A percentile compares a stretch with the other conserved stretches of the same genome.
Conservation (phyloP, 768 basidiomycete species). For the Boletus sp. region DNA sequence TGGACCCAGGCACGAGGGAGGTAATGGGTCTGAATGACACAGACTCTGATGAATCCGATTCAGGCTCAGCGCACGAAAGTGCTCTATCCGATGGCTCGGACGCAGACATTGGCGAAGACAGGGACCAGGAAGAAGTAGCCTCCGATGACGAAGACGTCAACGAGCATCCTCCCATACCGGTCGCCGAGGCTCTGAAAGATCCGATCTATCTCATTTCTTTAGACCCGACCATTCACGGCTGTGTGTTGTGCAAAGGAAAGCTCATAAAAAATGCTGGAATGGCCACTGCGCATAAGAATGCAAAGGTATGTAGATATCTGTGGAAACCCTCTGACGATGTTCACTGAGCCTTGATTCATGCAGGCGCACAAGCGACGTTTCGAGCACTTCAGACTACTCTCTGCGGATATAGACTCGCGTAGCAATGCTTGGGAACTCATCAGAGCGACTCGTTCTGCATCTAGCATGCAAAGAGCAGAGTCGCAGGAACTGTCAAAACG, state of each 20-base stretch:
- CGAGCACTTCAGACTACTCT: constrained; percentile 45
- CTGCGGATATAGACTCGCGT: constrained; percentile 38
- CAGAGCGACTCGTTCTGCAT: constrained; percentile 9
- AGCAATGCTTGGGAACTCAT: constrained; percentile 48
- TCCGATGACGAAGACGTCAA: constrained; percentile 22
- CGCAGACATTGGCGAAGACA: constrained; percentile 18
- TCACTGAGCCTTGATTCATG: not conserved
- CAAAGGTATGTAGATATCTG: constrained; percentile 51
- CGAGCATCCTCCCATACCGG: constrained; percentile 46
- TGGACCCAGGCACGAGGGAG: constrained; percentile 63
- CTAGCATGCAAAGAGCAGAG: not conserved
- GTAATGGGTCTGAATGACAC: constrained; percentile 68
- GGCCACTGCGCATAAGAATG: constrained; percentile 54
- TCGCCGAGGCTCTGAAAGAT: constrained; percentile 57
- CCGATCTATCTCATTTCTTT: constrained; percentile 60
- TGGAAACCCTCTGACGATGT: not conserved
- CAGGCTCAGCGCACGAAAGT: constrained; percentile 38
- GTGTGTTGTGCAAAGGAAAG: constrained; percentile 71
- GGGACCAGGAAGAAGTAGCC: constrained; percentile 27
- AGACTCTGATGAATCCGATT: constrained; percentile 67
- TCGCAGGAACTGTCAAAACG: constrained; percentile 49
- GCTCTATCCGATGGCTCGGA: constrained; percentile 31
- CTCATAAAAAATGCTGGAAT: constrained; percentile 58
- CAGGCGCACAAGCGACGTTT: constrained; percentile 66
- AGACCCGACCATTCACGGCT: constrained; percentile 53